These are phyloP conservation scores for Spizellomyces sp. DNA, from an alignment of 192 early-diverging fungal species.

Conservation along the genomic window DNA sequence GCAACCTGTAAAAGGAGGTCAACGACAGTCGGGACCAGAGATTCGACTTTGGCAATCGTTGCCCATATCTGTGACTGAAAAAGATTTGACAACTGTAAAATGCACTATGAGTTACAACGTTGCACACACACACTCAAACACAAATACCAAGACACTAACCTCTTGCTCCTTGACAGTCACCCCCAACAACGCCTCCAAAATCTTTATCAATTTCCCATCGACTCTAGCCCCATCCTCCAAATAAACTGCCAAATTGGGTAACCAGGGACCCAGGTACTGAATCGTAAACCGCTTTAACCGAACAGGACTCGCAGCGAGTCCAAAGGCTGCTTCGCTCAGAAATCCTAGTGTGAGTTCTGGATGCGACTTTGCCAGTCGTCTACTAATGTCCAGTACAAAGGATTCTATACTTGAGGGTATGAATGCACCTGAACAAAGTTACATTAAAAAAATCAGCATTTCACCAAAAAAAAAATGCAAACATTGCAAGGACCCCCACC, in stretches of 20 bases:
- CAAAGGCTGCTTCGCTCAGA: constrained; percentile 80
- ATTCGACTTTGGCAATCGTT: constrained; percentile 75
- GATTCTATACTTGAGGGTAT: constrained; percentile 85
- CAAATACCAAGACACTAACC: constrained; percentile 12
- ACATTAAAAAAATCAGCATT: too few relatives aligned
- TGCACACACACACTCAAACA: too few relatives aligned
- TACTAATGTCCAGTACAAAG: constrained; percentile 85
- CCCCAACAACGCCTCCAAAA: constrained; percentile 78
- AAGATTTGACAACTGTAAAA: constrained; percentile 62
- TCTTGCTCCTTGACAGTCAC: constrained; percentile 80
- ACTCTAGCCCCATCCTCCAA: constrained; percentile 14
- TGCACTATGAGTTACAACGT: too few relatives aligned
- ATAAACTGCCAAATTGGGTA: constrained; percentile 74
- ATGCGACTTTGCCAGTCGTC: constrained; percentile 72
- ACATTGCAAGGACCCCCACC: background rate
- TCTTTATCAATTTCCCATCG: constrained; percentile 64
- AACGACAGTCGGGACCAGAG: constrained; percentile 77
- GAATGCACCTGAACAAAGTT: constrained; percentile 48
- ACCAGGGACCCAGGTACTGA: constrained; percentile 91
- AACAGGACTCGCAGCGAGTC: constrained; percentile 71
- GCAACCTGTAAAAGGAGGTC: constrained; percentile 81
- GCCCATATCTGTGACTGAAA: constrained; percentile 89
- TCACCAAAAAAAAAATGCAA: too few relatives aligned
- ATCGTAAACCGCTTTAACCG: constrained; percentile 78
- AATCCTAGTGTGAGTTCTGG: constrained; percentile 87